These are phyloP conservation scores for Suillus ampliporus DNA, from an alignment of 768 basidiomycete species.

Conservation along the genomic window DNA sequence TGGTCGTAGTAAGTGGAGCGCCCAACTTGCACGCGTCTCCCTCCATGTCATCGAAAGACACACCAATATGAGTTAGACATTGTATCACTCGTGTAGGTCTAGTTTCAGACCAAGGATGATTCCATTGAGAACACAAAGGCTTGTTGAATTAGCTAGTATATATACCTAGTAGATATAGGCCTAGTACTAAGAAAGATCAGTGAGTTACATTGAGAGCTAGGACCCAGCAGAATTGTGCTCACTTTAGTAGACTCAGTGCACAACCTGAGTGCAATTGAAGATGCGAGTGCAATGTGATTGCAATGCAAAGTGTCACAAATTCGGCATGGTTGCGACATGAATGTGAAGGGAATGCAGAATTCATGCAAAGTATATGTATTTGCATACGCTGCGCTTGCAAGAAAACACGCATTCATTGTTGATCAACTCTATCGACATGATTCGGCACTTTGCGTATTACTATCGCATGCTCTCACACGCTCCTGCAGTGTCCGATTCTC, in stretches of 20 bases:
- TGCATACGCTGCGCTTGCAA: too few species aligned
- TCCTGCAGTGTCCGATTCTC: neutral
- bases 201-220: neutral
- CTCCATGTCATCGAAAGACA: neutral
- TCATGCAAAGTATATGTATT: too few species aligned
- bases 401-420: too few species aligned
- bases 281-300: neutral
- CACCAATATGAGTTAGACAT: neutral
- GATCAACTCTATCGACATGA: neutral
- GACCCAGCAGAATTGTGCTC: neutral
- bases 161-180: neutral
- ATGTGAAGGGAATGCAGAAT: neutral
- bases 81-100: conserved; percentile 1
- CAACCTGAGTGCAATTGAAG: neutral
- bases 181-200: neutral
- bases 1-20: neutral
- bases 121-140: neutral
- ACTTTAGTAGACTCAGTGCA: neutral
- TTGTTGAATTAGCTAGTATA: neutral
- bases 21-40: neutral
- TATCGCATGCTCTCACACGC: neutral
- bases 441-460: neutral
- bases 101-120: neutral
- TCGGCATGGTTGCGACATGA: neutral
- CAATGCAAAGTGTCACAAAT: neutral